Conservation (phyloP, 108 stramenopile species). For the Pseudonitzschia pungens region DNA sequence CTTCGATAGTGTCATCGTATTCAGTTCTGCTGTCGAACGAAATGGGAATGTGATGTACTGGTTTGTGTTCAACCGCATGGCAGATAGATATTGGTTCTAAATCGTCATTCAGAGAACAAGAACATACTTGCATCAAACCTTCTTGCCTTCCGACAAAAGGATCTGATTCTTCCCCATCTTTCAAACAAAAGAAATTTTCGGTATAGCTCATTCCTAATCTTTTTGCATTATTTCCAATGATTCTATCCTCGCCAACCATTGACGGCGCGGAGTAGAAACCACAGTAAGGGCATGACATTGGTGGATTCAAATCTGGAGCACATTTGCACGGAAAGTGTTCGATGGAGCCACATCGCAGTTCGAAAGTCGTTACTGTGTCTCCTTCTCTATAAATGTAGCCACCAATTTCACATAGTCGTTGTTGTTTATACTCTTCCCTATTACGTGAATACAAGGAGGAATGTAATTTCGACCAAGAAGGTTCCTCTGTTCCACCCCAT, state of each 20-base stretch:
- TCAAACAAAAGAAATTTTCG: background rate
- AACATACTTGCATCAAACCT: background rate
- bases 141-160: background rate
- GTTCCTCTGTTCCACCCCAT: background rate
- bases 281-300: slow-evolving; percentile 34
- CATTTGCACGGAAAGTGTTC: slow-evolving; percentile 32
- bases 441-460: background rate
- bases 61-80: background rate
- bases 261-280: background rate
- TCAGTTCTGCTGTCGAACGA: background rate
- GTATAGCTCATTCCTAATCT: background rate
- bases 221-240: background rate
- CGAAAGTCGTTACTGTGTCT: background rate
- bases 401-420: background rate
- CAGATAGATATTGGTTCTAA: background rate
- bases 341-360: slow-evolving; percentile 15
- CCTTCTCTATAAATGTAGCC: background rate
- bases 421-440: background rate
- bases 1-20: background rate
- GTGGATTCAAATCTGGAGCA: slow-evolving; percentile 22
- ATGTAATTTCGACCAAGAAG: slow-evolving; percentile 1
- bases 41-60: background rate
- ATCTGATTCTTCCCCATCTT: slow-evolving; percentile 1
- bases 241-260: background rate
- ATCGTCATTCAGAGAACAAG: background rate